Conservation (phyloP, 352 stramenopile species). For the Blastocystis sp. region DNA sequence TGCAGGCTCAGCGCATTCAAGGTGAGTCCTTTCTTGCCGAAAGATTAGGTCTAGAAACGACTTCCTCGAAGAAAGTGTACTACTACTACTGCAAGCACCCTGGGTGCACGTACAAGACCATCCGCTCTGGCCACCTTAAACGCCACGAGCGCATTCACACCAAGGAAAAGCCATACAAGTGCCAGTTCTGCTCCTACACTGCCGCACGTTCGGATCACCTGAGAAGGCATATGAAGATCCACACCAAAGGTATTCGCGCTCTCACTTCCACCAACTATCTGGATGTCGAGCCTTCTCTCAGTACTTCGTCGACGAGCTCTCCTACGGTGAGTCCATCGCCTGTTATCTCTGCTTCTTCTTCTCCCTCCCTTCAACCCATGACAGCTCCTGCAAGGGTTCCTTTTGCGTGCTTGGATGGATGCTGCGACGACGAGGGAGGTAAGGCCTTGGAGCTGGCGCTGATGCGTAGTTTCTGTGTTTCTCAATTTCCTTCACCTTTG, state of each 20-base stretch:
- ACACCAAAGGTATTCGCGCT: constrained; percentile 66
- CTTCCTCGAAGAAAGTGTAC: constrained; percentile 52
- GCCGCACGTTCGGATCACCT: constrained; percentile 71
- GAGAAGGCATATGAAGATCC: constrained; percentile 69
- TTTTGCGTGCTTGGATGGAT: neutral
- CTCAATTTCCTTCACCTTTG: constrained; percentile 54
- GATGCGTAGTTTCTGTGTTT: constrained; percentile 54
- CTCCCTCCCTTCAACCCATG: constrained; percentile 33
- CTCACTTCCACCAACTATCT: neutral
- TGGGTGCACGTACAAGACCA: constrained; percentile 72
- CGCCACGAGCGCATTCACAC: constrained; percentile 72
- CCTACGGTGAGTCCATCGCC: constrained; percentile 40
- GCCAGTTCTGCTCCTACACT: constrained; percentile 58
- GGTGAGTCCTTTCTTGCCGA: neutral
- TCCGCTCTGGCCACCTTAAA: constrained; percentile 69
- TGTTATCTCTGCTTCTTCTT: constrained; percentile 66
- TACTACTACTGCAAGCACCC: constrained; percentile 71
- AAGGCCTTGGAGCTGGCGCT: neutral
- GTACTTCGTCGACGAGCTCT: neutral
- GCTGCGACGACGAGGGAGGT: constrained; percentile 50
- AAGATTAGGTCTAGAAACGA: neutral
- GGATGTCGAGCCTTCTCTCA: neutral
- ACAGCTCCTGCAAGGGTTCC: neutral
- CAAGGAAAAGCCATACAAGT: constrained; percentile 73
- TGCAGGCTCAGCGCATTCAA: constrained; percentile 15